phyloP scores from a whole-genome alignment of 2,329 filamentous ascomycete species.

The Aspergillus brasiliensis region DNA sequence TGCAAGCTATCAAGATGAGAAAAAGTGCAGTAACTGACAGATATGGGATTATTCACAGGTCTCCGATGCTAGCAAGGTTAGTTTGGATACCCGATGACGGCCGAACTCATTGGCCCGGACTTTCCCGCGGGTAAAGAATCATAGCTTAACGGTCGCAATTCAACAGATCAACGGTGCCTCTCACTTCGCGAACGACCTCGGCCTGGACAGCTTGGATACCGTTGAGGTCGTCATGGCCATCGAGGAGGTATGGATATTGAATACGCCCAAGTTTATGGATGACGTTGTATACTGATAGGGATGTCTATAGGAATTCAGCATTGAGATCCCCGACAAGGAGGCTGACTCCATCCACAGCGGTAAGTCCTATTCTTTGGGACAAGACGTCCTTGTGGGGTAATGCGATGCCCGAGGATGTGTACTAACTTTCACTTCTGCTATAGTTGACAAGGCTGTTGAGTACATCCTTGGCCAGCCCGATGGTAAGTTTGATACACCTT shows the following conservation, averaged over 20 bases:
- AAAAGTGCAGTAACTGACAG: slow-evolving; percentile 10
- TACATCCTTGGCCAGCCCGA: slow-evolving; percentile 94
- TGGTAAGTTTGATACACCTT: slow-evolving; percentile 61
- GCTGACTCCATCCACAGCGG: slow-evolving; percentile 91
- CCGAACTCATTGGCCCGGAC: background rate
- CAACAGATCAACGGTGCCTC: slow-evolving; percentile 75
- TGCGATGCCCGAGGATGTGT: slow-evolving; percentile 6
- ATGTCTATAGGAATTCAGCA: slow-evolving; percentile 69
- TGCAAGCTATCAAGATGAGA: background rate
- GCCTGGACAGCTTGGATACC: slow-evolving; percentile 94
- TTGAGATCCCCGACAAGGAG: slow-evolving; percentile 98
- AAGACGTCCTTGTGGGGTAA: background rate
- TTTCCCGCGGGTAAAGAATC: slow-evolving; percentile 5
- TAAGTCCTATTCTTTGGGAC: slow-evolving; percentile 54
- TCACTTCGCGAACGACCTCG: slow-evolving; percentile 97
- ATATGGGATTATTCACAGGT: slow-evolving; percentile 30
- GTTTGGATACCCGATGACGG: slow-evolving; percentile 12
- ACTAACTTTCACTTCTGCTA: slow-evolving; percentile 20
- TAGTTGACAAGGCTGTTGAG: slow-evolving; percentile 91
- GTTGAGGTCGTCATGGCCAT: slow-evolving; percentile 99
- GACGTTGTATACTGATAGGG: slow-evolving; percentile 14
- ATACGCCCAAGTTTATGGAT: slow-evolving; percentile 13
- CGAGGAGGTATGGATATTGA: slow-evolving; percentile 71
- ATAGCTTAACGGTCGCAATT: slow-evolving; percentile 27
- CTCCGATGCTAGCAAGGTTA: slow-evolving; percentile 44